Conservation (phyloP, 164 flowering plant species). For the Aristolochia fimbriata region DNA sequence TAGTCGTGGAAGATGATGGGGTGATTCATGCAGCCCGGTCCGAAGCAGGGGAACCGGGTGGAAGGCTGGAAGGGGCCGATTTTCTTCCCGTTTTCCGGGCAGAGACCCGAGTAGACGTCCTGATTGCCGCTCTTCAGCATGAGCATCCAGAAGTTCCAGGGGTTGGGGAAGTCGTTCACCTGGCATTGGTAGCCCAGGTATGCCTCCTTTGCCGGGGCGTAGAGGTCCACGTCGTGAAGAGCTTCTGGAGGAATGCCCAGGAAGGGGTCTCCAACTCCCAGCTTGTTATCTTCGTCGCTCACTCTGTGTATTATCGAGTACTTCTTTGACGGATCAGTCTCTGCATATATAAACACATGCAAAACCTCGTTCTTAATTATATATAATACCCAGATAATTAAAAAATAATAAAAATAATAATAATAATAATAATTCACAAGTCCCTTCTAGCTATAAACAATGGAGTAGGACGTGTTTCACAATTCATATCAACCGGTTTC, state of each 20-base stretch:
- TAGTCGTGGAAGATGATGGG: conserved; percentile 46
- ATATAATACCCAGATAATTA: too few species aligned
- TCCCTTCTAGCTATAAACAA: too few species aligned
- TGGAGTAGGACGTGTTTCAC: too few species aligned
- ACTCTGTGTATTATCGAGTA: conserved; percentile 32
- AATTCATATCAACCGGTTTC: too few species aligned
- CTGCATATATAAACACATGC: too few species aligned
- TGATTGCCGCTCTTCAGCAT: conserved; percentile 72
- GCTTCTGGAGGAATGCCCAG: conserved; percentile 19
- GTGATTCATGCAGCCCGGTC: conserved; percentile 67
- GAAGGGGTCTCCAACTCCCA: conserved; percentile 38
- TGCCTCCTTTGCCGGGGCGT: conserved; percentile 51
- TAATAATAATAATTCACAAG: too few species aligned
- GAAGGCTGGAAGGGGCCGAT: conserved; percentile 31
- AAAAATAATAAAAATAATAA: too few species aligned
- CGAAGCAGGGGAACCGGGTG: conserved; percentile 59
- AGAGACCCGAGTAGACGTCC: conserved; percentile 38
- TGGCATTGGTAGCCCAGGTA: conserved; percentile 48
- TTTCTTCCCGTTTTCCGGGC: conserved; percentile 52
- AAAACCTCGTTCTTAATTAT: too few species aligned
- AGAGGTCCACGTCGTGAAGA: conserved; percentile 26
- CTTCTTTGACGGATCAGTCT: background rate
- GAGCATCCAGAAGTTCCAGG: conserved; percentile 81
- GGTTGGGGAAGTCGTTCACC: conserved; percentile 33
- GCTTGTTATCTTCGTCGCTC: conserved; percentile 41